Base-by-base conservation (phyloP, 352 stramenopile genomes). In the Globisporangium okanoganense region DNA sequence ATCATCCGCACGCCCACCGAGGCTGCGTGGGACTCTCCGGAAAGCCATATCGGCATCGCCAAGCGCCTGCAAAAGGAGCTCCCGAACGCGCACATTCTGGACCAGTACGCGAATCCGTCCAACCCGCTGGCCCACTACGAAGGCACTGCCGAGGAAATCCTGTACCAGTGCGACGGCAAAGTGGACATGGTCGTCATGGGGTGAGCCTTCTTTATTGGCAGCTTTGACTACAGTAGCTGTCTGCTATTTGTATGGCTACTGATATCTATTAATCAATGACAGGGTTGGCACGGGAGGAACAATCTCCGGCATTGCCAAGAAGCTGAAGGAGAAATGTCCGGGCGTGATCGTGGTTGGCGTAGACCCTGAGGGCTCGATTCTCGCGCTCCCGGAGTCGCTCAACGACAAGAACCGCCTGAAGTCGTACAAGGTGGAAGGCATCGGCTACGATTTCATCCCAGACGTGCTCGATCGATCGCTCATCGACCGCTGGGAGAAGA, bases 361-460 rank as follows among this genome's bases (percentile, higher is more conserved):
- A 12, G 91, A 98, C 64, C 92, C 91, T 5, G 79, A 97, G 45
- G 96, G 95, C 27, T 97, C 84, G 33, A 98, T 99, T 56, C 76
- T 99, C 47, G 96, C 96, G 12, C 57, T 93, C 61, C 95, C 95
- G 0, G 95, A 98, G 31, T 71, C 67, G 58, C 72, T 99, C 25
- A 99, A 99, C 72, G 94, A 98, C 66, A 77, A 94, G 54, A 90
- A 95, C 65, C 78, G 90, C 5, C 76, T 98, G 14, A 76, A 94
- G 63, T 64, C 88, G 8, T 98, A 98, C 75, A 76, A 98, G 69
- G 94, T 99, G 12, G 95, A 99, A 66, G 96, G 96, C 31, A 99
- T 98, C 60, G 95, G 96, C 38, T 99, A 99, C 73, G 96, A 99
- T 67, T 99, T 99, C 70, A 97, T 99, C 53, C 96, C 96, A 3